Base-by-base conservation (phyloP, 371 early-diverging fungal species). In the Dipsacomyces acuminosporus region DNA sequence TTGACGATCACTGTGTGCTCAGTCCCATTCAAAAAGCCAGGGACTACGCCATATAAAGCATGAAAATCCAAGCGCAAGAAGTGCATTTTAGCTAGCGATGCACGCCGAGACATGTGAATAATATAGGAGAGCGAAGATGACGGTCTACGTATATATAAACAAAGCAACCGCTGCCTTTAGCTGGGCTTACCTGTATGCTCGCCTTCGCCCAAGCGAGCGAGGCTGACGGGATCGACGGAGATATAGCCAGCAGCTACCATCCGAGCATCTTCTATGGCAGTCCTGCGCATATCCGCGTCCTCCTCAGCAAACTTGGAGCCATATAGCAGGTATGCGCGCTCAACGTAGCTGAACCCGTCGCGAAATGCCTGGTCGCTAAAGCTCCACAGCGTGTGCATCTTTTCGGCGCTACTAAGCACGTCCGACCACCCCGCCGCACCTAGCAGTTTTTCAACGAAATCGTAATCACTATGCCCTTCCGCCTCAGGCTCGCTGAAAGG, bases 381-480 rank as follows among this genome's bases (percentile, higher is more conserved):
- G 18, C 61, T 67, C 67, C 67, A 71, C 44, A 71, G 41, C 30
- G 71, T 71, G 46, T 61, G 61, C 57, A 61, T 59, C 13, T 21
- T 34, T 15, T 20, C 20, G 6, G 34, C 26, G n/a, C 42, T 45
- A 50, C 24, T 51, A 22, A 64, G 43, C 6, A 51, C 34, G 33
- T 47, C 46, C 24, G 48, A 45, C 71, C 67, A 66, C 15, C 61
- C 67, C 8, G 71, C 65, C 15, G 57, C 51, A 7, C 35, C 34
- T 14, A 71, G 22, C n/a, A 71, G 66, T 50, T 33, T 50, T 46
- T 53, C 58, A 9, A 71, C 23, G 2, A 44, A 53, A 44, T 53
- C 38, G 38, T 56, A 71, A 22, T 49, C 41, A 24, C 44, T 18
- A 2, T 20, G 1, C 36, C 33, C 51, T 8, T 33, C 51, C 21